Conservation (phyloP, 352 stramenopile species). For the Globisporangium paroecandrum region DNA sequence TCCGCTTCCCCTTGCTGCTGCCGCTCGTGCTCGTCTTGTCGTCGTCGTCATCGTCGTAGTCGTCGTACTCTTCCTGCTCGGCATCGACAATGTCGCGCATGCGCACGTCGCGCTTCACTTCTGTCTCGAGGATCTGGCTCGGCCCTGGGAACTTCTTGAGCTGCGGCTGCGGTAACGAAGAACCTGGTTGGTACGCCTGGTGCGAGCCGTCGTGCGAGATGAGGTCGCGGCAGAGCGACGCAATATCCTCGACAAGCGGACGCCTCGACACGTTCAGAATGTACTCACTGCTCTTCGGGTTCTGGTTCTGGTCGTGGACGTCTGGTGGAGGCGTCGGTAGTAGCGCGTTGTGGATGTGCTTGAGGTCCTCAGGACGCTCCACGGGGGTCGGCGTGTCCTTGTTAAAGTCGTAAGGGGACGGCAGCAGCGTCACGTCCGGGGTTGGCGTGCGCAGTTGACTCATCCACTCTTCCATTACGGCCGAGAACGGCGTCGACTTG, state of each 20-base stretch:
- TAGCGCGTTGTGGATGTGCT: constrained; percentile 70
- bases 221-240: constrained; percentile 72
- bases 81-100: constrained; percentile 10
- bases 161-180: background rate
- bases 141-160: constrained; percentile 17
- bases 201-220: constrained; percentile 57
- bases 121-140: constrained; percentile 9
- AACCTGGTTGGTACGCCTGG: background rate
- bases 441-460: constrained; percentile 72
- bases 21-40: constrained; percentile 21
- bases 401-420: constrained; percentile 78
- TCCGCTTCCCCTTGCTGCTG: constrained; percentile 41
- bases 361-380: constrained; percentile 65
- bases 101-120: constrained; percentile 15
- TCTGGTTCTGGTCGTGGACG: constrained; percentile 52
- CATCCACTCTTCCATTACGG: constrained; percentile 82
- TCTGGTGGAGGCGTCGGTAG: constrained; percentile 65
- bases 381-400: constrained; percentile 71
- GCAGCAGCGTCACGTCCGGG: constrained; percentile 72
- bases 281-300: constrained; percentile 63
- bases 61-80: constrained; percentile 15
- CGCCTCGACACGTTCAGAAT: constrained; percentile 37
- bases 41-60: constrained; percentile 21
- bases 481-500: constrained; percentile 54
- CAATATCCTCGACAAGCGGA: constrained; percentile 72